Conservation (phyloP, 176 grass and related monocot species). For the Zea luxurians region DNA sequence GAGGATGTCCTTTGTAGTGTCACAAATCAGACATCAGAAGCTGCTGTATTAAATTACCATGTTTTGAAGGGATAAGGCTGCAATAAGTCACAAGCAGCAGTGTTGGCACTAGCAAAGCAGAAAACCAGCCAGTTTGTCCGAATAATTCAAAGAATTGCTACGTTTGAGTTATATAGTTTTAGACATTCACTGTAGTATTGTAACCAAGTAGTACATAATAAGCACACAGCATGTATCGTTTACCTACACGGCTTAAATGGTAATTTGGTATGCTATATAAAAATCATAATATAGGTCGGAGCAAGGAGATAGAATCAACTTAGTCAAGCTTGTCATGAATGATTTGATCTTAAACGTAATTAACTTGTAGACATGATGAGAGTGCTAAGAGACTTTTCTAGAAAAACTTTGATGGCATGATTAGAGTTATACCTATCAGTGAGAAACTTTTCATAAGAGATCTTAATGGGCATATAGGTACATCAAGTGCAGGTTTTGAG, state of each 20-base stretch:
- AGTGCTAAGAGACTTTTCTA: no score
- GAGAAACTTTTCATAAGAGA: no score
- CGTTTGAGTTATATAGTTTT: neutral
- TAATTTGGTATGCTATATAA: neutral
- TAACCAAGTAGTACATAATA: neutral
- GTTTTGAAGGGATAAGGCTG: no score
- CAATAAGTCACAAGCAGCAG: conserved; percentile 7
- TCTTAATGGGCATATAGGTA: no score
- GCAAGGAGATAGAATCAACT: no score
- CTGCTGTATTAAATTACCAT: no score
- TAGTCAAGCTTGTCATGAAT: no score
- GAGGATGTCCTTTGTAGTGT: neutral
- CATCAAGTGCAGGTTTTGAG: no score
- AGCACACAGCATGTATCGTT: neutral
- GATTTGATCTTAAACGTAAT: no score
- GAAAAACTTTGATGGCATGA: no score
- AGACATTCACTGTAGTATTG: neutral
- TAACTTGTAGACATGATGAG: no score
- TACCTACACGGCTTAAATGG: neutral
- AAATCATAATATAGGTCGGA: neutral
- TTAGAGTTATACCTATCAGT: no score
- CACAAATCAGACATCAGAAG: neutral
- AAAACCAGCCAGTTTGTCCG: neutral
- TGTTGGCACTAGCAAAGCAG: neutral
- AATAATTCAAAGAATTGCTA: conserved; percentile 20